A percentile compares a stretch with the other conserved stretches of the same genome.
Conservation (phyloP, 768 basidiomycete species). For the Pholiota molesta region DNA sequence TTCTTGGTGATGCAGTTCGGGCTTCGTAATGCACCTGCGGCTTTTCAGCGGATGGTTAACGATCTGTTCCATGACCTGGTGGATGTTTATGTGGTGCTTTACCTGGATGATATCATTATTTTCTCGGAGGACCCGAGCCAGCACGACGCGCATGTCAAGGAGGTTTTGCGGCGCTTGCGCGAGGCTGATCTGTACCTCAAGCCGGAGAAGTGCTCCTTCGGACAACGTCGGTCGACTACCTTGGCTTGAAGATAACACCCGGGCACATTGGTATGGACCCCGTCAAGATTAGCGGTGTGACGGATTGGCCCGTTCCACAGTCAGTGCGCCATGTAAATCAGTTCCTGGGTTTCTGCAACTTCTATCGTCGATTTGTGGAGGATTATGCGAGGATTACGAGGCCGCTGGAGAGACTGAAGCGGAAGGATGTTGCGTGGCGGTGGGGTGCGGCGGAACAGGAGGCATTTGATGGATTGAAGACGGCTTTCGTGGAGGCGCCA, state of each 20-base stretch:
- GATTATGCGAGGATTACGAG: neutral
- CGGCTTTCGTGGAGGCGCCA: too few species aligned
- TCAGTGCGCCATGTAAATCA: neutral
- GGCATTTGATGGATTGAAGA: neutral
- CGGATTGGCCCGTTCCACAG: neutral
- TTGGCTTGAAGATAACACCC: neutral
- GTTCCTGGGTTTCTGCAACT: slow-evolving; percentile 45
- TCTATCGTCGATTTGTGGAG: too few species aligned
- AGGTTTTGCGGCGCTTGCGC: slow-evolving; percentile 34
- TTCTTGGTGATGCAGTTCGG: slow-evolving; percentile 43
- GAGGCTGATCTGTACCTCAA: slow-evolving; percentile 34
- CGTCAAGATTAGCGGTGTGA: neutral
- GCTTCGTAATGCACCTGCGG: slow-evolving; percentile 40
- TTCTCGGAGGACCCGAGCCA: slow-evolving; percentile 36
- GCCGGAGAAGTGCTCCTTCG: slow-evolving; percentile 31
- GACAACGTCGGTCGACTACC: neutral
- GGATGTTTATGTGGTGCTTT: slow-evolving; percentile 41
- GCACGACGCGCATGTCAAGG: slow-evolving; percentile 33
- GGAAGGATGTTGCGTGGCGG: neutral
- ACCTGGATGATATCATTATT: slow-evolving; percentile 47
- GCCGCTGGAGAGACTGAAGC: neutral
- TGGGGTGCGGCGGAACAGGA: neutral
- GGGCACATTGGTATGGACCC: neutral
- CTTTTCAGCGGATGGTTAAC: slow-evolving; percentile 46
- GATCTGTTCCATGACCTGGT: slow-evolving; percentile 39